A percentile compares a stretch with the other conserved stretches of the same genome.
Evolutionary conservation across 2,329 filamentous ascomycete species (phyloP).

Genomic region (Hymenoscyphus infarciens): DNA sequence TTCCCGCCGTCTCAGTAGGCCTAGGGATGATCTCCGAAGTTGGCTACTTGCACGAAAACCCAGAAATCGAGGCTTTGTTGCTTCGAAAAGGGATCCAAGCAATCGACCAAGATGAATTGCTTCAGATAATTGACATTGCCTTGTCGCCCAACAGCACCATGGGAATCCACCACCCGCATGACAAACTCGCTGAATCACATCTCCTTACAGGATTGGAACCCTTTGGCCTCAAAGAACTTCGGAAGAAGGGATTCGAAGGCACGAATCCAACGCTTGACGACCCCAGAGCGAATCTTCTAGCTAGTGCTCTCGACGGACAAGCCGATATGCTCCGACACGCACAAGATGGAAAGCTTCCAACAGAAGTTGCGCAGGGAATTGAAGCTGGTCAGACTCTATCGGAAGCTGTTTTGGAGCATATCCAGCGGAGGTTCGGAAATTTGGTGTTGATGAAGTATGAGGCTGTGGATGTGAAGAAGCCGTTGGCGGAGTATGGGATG

Average conservation of each 20-base stretch:
- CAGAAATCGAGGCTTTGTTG: slow-evolving; percentile 37
- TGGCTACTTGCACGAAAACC: slow-evolving; percentile 36
- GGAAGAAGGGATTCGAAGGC: slow-evolving; percentile 10
- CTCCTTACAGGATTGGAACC: slow-evolving; percentile 13
- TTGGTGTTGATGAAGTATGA: slow-evolving; percentile 22
- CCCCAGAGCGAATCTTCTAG: slow-evolving; percentile 9
- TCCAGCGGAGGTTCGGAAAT: slow-evolving; percentile 23
- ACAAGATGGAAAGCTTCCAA: slow-evolving; percentile 1
- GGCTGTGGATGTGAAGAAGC: slow-evolving; percentile 22
- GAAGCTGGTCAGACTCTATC: not conserved
- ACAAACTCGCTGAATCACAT: slow-evolving; percentile 5
- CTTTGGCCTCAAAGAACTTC: slow-evolving; percentile 4
- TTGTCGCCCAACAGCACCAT: not conserved
- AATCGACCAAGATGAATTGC: slow-evolving; percentile 26
- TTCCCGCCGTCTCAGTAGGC: slow-evolving; percentile 14
- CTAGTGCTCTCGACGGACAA: slow-evolving; percentile 8
- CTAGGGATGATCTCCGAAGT: slow-evolving; percentile 20
- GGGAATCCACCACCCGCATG: not conserved
- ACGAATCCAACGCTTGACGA: slow-evolving; percentile 11
- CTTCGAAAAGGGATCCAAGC: slow-evolving; percentile 37
- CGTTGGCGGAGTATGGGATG: slow-evolving; percentile 37
- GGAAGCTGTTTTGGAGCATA: slow-evolving; percentile 12
- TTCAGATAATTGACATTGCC: slow-evolving; percentile 14
- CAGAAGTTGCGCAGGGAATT: slow-evolving; percentile 4
- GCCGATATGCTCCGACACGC: not conserved